These are phyloP conservation scores for Cyclotella kingstonii DNA, from an alignment of 108 stramenopile species.

Conservation along the genomic window DNA sequence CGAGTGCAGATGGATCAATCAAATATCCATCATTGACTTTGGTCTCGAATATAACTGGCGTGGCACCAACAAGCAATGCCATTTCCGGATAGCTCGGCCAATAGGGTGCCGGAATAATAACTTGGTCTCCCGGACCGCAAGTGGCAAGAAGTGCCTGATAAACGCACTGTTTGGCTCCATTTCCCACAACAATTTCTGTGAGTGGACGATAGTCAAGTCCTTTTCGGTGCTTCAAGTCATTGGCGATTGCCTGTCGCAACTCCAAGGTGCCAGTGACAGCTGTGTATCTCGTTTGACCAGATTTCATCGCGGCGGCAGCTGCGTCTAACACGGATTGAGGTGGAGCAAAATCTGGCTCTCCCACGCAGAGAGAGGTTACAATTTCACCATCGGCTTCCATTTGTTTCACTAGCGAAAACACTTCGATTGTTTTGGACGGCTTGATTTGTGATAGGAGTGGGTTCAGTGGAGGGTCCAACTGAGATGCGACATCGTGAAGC, in stretches of 20 bases:
- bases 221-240: constrained; percentile 84
- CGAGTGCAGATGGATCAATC: constrained; percentile 69
- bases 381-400: constrained; percentile 76
- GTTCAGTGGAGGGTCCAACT: constrained; percentile 45
- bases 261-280: constrained; percentile 88
- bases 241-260: constrained; percentile 85
- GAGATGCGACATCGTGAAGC: constrained; percentile 10
- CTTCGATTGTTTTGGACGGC: constrained; percentile 78
- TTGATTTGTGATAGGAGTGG: constrained; percentile 70
- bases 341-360: constrained; percentile 96
- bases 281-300: constrained; percentile 90
- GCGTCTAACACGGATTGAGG: constrained; percentile 87
- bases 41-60: constrained; percentile 86
- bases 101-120: constrained; percentile 93
- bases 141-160: constrained; percentile 89
- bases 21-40: constrained; percentile 78
- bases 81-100: constrained; percentile 98
- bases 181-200: constrained; percentile 91
- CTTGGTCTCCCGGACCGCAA: constrained; percentile 85
- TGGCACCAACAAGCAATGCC: constrained; percentile 83
- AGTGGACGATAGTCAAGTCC: constrained; percentile 69
- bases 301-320: constrained; percentile 54
- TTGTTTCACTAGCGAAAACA: constrained; percentile 80
- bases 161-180: constrained; percentile 96
- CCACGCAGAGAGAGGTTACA: constrained; percentile 94